A percentile compares a stretch with the other conserved stretches of the same genome.
These are phyloP conservation scores for Polytrichum formosum DNA, from an alignment of 225 moss, liverwort and hornwort genomes.

Conservation along the genomic window DNA sequence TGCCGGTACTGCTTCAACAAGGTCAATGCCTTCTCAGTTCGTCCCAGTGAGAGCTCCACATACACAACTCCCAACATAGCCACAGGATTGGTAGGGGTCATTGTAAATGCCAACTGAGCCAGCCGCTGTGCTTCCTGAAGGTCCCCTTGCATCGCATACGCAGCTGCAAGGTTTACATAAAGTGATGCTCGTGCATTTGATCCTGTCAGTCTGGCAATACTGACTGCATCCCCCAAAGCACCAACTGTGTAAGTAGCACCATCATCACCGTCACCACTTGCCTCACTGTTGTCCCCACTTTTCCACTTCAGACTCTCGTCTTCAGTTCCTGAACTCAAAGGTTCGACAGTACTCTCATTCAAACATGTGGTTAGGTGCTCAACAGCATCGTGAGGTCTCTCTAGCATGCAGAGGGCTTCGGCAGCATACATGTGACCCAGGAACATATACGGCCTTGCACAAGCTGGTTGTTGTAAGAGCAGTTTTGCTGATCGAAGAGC, in stretches of 20 bases:
- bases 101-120: conserved; percentile 58
- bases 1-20: conserved; percentile 89
- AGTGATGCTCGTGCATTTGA: conserved; percentile 67
- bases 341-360: conserved; percentile 58
- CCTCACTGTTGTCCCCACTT: conserved; percentile 94
- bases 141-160: conserved; percentile 89
- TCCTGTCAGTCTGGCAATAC: conserved; percentile 70
- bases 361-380: conserved; percentile 78
- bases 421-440: conserved; percentile 82
- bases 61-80: conserved; percentile 80
- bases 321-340: conserved; percentile 47
- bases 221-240: conserved; percentile 67
- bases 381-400: conserved; percentile 70
- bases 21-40: conserved; percentile 61
- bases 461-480: conserved; percentile 61
- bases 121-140: conserved; percentile 80
- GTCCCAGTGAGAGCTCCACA: conserved; percentile 83
- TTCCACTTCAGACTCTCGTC: conserved; percentile 86
- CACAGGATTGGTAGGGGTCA: conserved; percentile 65
- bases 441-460: conserved; percentile 63
- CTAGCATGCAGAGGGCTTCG: conserved; percentile 85
- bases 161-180: conserved; percentile 72
- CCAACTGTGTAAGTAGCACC: conserved; percentile 50
- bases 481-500: conserved; percentile 66
- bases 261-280: conserved; percentile 90